Base-by-base conservation (phyloP, 768 basidiomycete genomes). In the Panaeolus cyanescens region DNA sequence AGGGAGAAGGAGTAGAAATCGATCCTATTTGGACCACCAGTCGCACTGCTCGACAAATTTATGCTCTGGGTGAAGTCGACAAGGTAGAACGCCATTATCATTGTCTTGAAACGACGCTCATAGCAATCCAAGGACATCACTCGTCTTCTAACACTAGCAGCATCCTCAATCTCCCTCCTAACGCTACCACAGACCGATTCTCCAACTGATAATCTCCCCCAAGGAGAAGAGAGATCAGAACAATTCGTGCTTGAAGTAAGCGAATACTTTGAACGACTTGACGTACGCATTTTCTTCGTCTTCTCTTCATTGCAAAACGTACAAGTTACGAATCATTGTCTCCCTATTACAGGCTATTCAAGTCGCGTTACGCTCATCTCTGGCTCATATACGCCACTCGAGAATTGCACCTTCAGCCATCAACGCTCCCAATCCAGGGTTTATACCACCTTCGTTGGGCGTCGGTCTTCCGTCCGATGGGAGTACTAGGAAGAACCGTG, bases 331-430 rank as follows among this genome's bases (percentile, higher is more conserved):
- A 3, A 15, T 39, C 50, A 45, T 19, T 40, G 25, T 32, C 32
- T 64, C 22, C 50, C 32, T 53, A 45, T 45, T 58, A 32, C 68
- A 92, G 92, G 76, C 83, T n/a, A 90, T 93, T 60, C 92, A 94
- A 72, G 80, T 80, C 32, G 83, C 86, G 32, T 83, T 94, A 60
- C 88, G 92, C 36, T 90, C 91, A 13, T 89, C 89, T 3, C 78
- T 93, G 62, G 91, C 92, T 17, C 91, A 93, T 66, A 89, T 94
- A 61, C 83, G 91, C 10, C 86, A 90, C 67, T 89, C 91, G 9
- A 87, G 91, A 65, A 91, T 93, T 69, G 89, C 92, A 39, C 91
- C 92, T 8, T 90, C 91, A n/a, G 88, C 91, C n/a, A 92, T 94
- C 67, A 89, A 88, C 54, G 91, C 92, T 0, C 91, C 91, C 32